Percentiles rank a stretch among this genome's conserved stretches.
Evolutionary conservation across 805 yeast genomes (phyloP).

Genomic region (Metschnikowia arizonensis): DNA sequence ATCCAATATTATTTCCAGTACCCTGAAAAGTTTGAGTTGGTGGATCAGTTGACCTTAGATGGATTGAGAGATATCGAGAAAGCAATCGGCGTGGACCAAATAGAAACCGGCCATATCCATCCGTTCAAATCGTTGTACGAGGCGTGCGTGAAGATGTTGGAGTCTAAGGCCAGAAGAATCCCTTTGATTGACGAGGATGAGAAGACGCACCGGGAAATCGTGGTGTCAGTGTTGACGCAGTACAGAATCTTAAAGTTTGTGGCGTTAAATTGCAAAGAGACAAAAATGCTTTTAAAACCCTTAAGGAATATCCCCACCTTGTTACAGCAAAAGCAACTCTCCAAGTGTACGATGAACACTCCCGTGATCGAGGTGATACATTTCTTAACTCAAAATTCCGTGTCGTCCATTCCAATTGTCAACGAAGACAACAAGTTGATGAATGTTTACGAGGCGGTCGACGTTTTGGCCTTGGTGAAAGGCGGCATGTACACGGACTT

Average conservation of each 20-base stretch:
- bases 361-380: conserved; percentile 94
- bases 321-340: conserved; percentile 48
- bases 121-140: conserved; percentile 87
- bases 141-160: conserved; percentile 89
- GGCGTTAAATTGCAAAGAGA: conserved; percentile 92
- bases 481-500: conserved; percentile 92
- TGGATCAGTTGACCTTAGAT: conserved; percentile 78
- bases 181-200: conserved; percentile 94
- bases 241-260: conserved; percentile 94
- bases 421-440: conserved; percentile 66
- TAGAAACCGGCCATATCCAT: conserved; percentile 83
- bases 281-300: conserved; percentile 75
- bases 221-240: conserved; percentile 92
- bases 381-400: conserved; percentile 69
- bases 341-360: conserved; percentile 81
- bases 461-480: conserved; percentile 84
- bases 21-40: conserved; percentile 83
- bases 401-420: conserved; percentile 88
- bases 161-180: conserved; percentile 84
- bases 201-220: conserved; percentile 87
- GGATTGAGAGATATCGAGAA: conserved; percentile 84
- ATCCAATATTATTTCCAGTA: conserved; percentile 88
- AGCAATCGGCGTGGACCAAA: conserved; percentile 79
- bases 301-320: conserved; percentile 67
- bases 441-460: conserved; percentile 95